These are phyloP conservation scores for Phaeosphaeriaceae sp. DNA, from an alignment of 2,329 filamentous ascomycete genomes.

Conservation along the genomic window DNA sequence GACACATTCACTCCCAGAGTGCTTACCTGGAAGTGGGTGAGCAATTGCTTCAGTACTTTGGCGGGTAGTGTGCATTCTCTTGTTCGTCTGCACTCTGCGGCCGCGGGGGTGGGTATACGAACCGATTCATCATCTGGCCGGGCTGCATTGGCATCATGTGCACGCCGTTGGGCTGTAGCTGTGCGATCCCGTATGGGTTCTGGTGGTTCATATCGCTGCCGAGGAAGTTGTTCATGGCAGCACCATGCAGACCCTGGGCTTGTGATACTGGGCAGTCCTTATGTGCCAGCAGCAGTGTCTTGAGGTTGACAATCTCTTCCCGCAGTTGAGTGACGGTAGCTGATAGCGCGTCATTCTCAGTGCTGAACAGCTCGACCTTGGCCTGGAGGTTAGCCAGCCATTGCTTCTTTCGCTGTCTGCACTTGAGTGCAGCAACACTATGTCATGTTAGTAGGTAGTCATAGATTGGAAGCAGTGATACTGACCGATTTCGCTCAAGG, in stretches of 20 bases:
- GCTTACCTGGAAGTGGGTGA: slow-evolving; percentile 43
- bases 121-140: slow-evolving; percentile 50
- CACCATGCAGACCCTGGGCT: slow-evolving; percentile 73
- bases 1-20: slow-evolving; percentile 23
- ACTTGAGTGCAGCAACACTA: slow-evolving; percentile 95
- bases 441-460: slow-evolving; percentile 26
- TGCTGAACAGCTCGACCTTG: slow-evolving; percentile 92
- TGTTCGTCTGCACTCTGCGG: slow-evolving; percentile 31
- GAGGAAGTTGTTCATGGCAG: slow-evolving; percentile 60
- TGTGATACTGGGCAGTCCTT: slow-evolving; percentile 96
- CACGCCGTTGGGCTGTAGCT: slow-evolving; percentile 51
- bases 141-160: slow-evolving; percentile 52
- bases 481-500: slow-evolving; percentile 91
- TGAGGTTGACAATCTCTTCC: slow-evolving; percentile 94
- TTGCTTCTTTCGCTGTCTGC: slow-evolving; percentile 97
- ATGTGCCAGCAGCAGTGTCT: slow-evolving; percentile 89
- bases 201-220: slow-evolving; percentile 55
- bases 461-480: slow-evolving; percentile 15
- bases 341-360: slow-evolving; percentile 87
- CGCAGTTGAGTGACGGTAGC: slow-evolving; percentile 83
- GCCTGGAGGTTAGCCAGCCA: slow-evolving; percentile 94
- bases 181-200: slow-evolving; percentile 60
- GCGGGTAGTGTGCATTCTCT: slow-evolving; percentile 36
- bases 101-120: slow-evolving; percentile 39
- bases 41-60: slow-evolving; percentile 33